Base-by-base conservation (phyloP, 2,329 filamentous ascomycete species). In the Whalleya microplaca region DNA sequence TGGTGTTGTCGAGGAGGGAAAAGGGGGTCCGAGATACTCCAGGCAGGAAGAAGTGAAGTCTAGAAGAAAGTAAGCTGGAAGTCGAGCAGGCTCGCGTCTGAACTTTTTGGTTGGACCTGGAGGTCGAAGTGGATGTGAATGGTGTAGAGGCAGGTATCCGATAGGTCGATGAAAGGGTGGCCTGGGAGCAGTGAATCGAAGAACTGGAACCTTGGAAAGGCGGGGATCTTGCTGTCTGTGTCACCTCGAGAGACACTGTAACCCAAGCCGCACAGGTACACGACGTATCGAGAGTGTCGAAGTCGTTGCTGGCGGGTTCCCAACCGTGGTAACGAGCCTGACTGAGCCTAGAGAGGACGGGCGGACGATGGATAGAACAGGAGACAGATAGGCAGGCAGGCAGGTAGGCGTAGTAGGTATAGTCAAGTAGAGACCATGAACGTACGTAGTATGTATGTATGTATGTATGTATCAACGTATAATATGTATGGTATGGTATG, bases 81-180 rank as follows among this genome's bases (percentile, higher is more conserved):
- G 65, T 48, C 59, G 58, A 58, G 64, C 61, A 64, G 61, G 64
- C 41, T 54, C 18, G 27, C 16, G 44, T 32, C 48, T 21, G 21
- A 58, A 50, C 41, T 51, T 53, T 60, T 55, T 63, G 58, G 49
- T 48, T 64, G 52, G 55, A 62, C 62, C 55, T 64, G 59, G 60
- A 67, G 41, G 63, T 64, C 60, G 55, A 63, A 65, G 65, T 68
- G 67, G 65, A 64, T 63, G 58, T 63, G 64, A 64, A 64, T 68
- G 65, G 69, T 69, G 64, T 65, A 66, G 63, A 65, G 68, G 67
- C 62, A 66, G 68, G 54, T 69, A 70, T 70, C 69, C 68, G 68
- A 71, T 71, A 71, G 67, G 69, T 64, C 62, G 66, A 62, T 12
- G 32, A 37, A 12, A 27, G 32, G 56, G 58, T 50, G 48, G 40